Percentiles rank a stretch among this genome's conserved stretches.
These are phyloP conservation scores for Gymnopilus junonius DNA, from an alignment of 768 basidiomycete genomes.

Conservation along the genomic window DNA sequence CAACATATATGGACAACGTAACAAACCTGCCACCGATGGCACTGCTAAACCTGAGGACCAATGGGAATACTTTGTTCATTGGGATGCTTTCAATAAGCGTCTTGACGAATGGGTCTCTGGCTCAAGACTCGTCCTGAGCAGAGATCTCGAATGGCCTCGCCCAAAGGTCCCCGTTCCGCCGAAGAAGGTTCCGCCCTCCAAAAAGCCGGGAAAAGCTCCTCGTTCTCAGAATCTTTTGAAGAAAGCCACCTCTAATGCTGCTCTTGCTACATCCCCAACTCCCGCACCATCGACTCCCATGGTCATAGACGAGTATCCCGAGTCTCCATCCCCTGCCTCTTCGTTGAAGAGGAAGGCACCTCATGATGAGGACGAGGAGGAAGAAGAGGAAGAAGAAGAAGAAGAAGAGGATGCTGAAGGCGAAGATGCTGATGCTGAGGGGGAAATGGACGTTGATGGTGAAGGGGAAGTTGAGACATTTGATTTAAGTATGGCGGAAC, in stretches of 20 bases:
- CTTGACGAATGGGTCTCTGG: conserved; percentile 97
- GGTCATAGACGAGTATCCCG: conserved; percentile 38
- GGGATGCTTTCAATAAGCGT: conserved; percentile 99
- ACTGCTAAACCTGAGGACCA: conserved; percentile 69
- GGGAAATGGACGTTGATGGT: conserved; percentile 76
- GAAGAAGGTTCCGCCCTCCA: conserved; percentile 52
- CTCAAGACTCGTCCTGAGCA: conserved; percentile 78
- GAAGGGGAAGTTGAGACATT: conserved; percentile 77
- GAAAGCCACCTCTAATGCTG: conserved; percentile 72
- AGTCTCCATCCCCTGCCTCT: conserved; percentile 60
- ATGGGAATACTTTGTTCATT: conserved; percentile 96
- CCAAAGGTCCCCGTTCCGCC: conserved; percentile 66
- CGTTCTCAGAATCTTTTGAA: conserved; percentile 65
- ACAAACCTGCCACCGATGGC: conserved; percentile 47
- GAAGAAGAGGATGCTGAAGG: conserved; percentile 61
- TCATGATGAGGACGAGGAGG: conserved; percentile 66
- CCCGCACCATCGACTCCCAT: conserved; percentile 62
- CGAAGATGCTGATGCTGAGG: conserved; percentile 65
- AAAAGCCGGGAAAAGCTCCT: conserved; percentile 63
- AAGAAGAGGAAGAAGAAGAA: conserved; percentile 49
- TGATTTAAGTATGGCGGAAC: conserved; percentile 60
- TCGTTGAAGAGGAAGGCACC: conserved; percentile 71
- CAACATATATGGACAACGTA: conserved; percentile 59
- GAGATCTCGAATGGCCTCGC: conserved; percentile 96
- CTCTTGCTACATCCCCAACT: conserved; percentile 59